Evolutionary conservation across 2,329 filamentous ascomycete genomes (phyloP).

Genomic region (Neonectria magnoliae): DNA sequence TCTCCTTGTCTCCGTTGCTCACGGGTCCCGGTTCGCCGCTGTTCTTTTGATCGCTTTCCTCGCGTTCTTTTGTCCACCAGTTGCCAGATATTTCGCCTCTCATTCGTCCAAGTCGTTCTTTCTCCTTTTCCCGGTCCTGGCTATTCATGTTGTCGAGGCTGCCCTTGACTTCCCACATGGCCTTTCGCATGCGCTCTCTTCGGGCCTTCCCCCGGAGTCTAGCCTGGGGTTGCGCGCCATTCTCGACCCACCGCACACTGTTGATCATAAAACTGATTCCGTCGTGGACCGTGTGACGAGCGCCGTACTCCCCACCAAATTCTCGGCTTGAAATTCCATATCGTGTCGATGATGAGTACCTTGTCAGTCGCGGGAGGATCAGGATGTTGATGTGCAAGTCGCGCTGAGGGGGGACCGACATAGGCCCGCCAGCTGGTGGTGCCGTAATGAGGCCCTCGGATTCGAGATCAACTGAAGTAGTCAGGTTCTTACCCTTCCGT

Average conservation of each 20-base stretch:
- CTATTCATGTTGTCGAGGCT: conserved; percentile 46
- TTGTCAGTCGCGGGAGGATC: conserved; percentile 80
- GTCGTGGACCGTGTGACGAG: conserved; percentile 70
- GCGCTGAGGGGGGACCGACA: conserved; percentile 71
- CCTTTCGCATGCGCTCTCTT: conserved; percentile 66
- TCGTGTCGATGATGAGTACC: conserved; percentile 78
- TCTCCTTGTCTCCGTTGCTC: conserved; percentile 60
- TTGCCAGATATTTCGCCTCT: conserved; percentile 46
- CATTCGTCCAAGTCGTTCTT: conserved; percentile 37
- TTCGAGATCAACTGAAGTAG: conserved; percentile 46
- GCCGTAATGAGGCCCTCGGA: conserved; percentile 58
- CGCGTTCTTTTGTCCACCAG: conserved; percentile 47
- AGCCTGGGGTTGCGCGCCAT: conserved; percentile 71
- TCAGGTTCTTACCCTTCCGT: conserved; percentile 45
- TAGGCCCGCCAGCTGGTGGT: conserved; percentile 69
- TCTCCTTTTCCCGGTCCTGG: conserved; percentile 38
- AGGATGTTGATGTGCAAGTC: conserved; percentile 90
- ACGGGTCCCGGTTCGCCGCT: conserved; percentile 41
- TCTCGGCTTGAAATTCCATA: conserved; percentile 85
- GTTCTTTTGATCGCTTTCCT: conserved; percentile 40
- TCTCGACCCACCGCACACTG: conserved; percentile 84
- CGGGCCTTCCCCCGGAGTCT: conserved; percentile 65
- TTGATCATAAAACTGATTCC: conserved; percentile 90
- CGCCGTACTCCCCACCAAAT: conserved; percentile 68
- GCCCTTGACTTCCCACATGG: conserved; percentile 61